Percentiles rank a stretch among this genome's conserved stretches.
Conservation (phyloP, 2,329 filamentous ascomycete species). For the Fusarium annulatum region DNA sequence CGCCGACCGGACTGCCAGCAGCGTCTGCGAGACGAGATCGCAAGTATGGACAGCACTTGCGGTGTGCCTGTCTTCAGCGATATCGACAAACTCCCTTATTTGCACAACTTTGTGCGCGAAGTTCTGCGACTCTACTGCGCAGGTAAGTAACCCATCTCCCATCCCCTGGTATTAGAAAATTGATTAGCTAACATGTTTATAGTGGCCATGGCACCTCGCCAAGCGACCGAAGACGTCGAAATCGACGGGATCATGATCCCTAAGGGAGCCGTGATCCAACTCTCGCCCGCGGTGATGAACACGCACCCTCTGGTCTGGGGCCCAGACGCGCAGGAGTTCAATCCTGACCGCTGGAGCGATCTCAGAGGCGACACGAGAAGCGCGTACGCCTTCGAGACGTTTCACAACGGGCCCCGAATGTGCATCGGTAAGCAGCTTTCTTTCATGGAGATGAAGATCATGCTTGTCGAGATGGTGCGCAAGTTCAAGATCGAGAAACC, state of each 20-base stretch:
- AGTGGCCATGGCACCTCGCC: constrained; percentile 50
- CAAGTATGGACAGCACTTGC: constrained; percentile 21
- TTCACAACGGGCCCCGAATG: constrained; percentile 52
- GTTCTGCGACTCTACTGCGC: constrained; percentile 57
- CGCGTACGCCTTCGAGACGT: constrained; percentile 50
- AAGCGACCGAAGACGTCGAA: constrained; percentile 49
- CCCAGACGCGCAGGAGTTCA: constrained; percentile 47
- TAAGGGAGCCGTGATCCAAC: constrained; percentile 53
- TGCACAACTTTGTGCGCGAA: constrained; percentile 58
- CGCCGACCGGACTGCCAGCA: constrained; percentile 51
- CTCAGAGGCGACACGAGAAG: constrained; percentile 39
- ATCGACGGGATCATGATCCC: constrained; percentile 52
- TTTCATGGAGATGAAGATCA: constrained; percentile 53
- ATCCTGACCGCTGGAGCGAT: constrained; percentile 54
- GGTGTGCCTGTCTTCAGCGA: constrained; percentile 29
- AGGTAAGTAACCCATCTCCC: constrained; percentile 23
- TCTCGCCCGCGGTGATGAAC: constrained; percentile 52
- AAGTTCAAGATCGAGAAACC: constrained; percentile 46
- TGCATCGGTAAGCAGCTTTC: constrained; percentile 54
- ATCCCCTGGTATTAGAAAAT: neutral
- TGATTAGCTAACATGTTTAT: neutral
- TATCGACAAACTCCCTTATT: constrained; percentile 50
- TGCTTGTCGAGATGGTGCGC: constrained; percentile 49
- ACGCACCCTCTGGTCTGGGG: constrained; percentile 54
- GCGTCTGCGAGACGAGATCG: constrained; percentile 54